Percentiles rank a stretch among this genome's conserved stretches.
These are phyloP conservation scores for Talaromyces marneffei DNA, from an alignment of 2,329 filamentous ascomycete species.

Conservation along the genomic window DNA sequence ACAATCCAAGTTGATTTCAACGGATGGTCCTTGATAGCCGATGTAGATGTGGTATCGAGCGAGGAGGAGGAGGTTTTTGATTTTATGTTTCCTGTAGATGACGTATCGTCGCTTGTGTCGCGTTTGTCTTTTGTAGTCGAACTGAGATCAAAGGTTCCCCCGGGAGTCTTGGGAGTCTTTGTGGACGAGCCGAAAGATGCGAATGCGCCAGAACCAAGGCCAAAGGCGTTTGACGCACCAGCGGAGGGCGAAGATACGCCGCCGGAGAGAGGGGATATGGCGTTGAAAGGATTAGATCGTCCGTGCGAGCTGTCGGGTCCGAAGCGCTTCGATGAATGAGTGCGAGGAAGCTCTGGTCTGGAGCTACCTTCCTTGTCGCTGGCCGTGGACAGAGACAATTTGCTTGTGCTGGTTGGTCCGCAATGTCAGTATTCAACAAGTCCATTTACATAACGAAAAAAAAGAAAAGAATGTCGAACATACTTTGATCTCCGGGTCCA, in stretches of 20 bases:
- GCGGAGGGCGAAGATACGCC: conserved; percentile 69
- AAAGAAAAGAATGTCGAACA: conserved; percentile 17
- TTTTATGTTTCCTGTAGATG: conserved; percentile 24
- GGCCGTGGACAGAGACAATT: conserved; percentile 81
- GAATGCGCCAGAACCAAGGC: conserved; percentile 89
- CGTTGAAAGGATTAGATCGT: conserved; percentile 70
- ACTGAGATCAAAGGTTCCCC: conserved; percentile 71
- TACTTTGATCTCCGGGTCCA: conserved; percentile 48
- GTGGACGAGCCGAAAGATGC: conserved; percentile 79
- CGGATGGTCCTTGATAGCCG: conserved; percentile 45
- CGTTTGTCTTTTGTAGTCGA: conserved; percentile 60
- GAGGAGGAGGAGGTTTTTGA: conserved; percentile 39
- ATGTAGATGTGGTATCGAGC: conserved; percentile 31
- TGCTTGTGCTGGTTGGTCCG: conserved; percentile 61
- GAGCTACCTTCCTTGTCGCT: conserved; percentile 50
- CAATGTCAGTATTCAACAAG: conserved; percentile 22
- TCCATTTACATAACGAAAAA: background rate
- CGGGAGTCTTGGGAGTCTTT: conserved; percentile 82
- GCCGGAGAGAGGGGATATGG: conserved; percentile 63
- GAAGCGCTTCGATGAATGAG: conserved; percentile 66
- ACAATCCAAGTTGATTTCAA: conserved; percentile 89
- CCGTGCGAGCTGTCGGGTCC: conserved; percentile 68
- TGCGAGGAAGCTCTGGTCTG: conserved; percentile 56
- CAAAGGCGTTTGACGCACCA: conserved; percentile 81
- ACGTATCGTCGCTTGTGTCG: conserved; percentile 45